Evolutionary conservation across 2,329 filamentous ascomycete species (phyloP), one percentile per base, ranked within the genome.

Genomic region (Colletotrichum camelliae): DNA sequence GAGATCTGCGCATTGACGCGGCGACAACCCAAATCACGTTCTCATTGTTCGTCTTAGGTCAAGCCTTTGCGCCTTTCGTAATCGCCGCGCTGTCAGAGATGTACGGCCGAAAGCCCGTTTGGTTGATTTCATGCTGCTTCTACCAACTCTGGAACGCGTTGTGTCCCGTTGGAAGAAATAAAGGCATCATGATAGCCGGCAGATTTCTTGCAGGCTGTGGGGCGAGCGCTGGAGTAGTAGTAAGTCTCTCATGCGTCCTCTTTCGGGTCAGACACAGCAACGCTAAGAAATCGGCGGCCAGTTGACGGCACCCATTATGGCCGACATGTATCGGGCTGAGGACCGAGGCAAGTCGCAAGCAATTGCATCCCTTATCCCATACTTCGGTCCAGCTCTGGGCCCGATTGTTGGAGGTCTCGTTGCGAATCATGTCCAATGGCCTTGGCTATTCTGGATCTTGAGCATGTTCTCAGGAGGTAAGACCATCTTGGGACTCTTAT

Each of bases 191-290:
- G 55, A 88, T 92, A 65, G 86, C 84, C 5, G 92, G 93, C 78
- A 89, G 92, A 1, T 89, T 94, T 77, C 77, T 94, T 3, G 88
- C 89, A 5, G 94, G 93, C 7, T 79, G 78, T 2, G 84, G 82
- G 0, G 83, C 83, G 1, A 80, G 79, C 29, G 81, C 78, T 1
- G 83, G 82, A 2, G 69, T 82, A 5, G 80, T 80, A 5, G 83
- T 84, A 74, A 70, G 80, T 77, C 18, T 33, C n/a, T 15, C 7
- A 5, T 57, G 27, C 21, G 27, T n/a, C 5, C 4, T 1, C 9
- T 12, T 3, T 70, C 33, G 9, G 16, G 33, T 55, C 15, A 48
- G 3, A 1, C 10, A 6, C n/a, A 16, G 7, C 5, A 16, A 39
- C 4, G 3, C 39, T 67, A 24, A 65, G 48, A 5, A 24, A 5